Evolutionary conservation across 2,329 filamentous ascomycete species (phyloP).

Genomic region (Xylariaceae sp.): DNA sequence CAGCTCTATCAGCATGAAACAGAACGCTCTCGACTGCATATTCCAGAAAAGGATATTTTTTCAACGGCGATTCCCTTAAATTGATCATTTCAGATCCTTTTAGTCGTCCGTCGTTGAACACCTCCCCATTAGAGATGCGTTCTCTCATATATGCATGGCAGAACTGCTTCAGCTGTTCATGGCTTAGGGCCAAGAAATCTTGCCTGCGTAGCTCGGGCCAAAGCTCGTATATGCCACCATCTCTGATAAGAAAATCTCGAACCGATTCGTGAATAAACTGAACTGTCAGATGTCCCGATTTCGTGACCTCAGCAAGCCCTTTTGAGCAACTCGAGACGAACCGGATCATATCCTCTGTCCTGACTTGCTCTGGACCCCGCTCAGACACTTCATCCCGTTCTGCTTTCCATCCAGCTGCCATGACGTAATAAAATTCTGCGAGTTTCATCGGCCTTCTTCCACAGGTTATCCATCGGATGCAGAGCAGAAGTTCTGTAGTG

Average conservation of each 20-base stretch:
- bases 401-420: not conserved
- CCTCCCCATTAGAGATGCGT: no score
- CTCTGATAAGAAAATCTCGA: constrained; percentile 52
- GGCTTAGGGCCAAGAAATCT: constrained; percentile 52
- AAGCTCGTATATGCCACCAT: constrained; percentile 40
- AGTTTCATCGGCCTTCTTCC: not conserved
- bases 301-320: constrained; percentile 54
- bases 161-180: constrained; percentile 35
- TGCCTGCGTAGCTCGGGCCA: constrained; percentile 44
- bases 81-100: no score
- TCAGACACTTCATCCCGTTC: not conserved
- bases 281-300: constrained; percentile 42
- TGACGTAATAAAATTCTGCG: constrained; percentile 11
- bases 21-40: constrained; percentile 17
- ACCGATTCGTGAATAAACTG: constrained; percentile 64
- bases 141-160: constrained; percentile 6
- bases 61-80: no score
- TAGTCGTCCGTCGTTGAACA: no score
- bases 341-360: constrained; percentile 32
- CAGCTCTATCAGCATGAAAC: constrained; percentile 21
- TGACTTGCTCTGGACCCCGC: not conserved
- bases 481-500: constrained; percentile 6
- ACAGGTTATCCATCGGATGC: constrained; percentile 21
- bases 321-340: constrained; percentile 55
- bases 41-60: constrained; percentile 26